Percentiles rank a stretch among this genome's conserved stretches.
Conservation (phyloP, 768 basidiomycete species). For the Tricholoma terreum region DNA sequence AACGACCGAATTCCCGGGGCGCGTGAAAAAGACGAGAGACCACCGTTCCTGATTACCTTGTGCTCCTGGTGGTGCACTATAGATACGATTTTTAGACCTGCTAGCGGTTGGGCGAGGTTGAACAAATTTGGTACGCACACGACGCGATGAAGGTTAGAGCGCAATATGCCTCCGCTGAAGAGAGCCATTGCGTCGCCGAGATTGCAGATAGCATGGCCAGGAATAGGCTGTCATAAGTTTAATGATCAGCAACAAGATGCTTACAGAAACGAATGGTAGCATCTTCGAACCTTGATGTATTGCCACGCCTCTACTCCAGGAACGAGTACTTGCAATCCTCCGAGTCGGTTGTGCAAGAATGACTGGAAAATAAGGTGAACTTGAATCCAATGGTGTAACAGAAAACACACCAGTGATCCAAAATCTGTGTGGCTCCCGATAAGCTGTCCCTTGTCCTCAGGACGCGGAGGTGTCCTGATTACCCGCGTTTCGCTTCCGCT, state of each 20-base stretch:
- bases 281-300: conserved; percentile 56
- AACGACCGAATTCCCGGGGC: conserved; percentile 51
- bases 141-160: conserved; percentile 20
- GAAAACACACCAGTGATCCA: conserved; percentile 53
- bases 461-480: conserved; percentile 46
- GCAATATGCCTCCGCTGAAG: conserved; percentile 21
- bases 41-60: conserved; percentile 55
- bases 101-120: not conserved
- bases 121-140: conserved; percentile 6
- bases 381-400: conserved; percentile 22
- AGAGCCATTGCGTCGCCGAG: conserved; percentile 30
- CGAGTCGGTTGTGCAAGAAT: conserved; percentile 66
- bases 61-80: conserved; percentile 55
- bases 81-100: conserved; percentile 11
- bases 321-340: conserved; percentile 66
- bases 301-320: conserved; percentile 63
- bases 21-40: conserved; percentile 68
- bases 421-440: conserved; percentile 74
- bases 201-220: conserved; percentile 54
- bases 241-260: not conserved
- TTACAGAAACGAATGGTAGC: conserved; percentile 1
- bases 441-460: conserved; percentile 33
- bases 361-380: conserved; percentile 37
- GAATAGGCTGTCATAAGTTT: conserved; percentile 34
- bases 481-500: conserved; percentile 59